Percentiles rank a stretch among this genome's conserved stretches.
These are phyloP conservation scores for Aspergillus nomiae DNA, from an alignment of 2,329 filamentous ascomycete genomes.

Conservation along the genomic window DNA sequence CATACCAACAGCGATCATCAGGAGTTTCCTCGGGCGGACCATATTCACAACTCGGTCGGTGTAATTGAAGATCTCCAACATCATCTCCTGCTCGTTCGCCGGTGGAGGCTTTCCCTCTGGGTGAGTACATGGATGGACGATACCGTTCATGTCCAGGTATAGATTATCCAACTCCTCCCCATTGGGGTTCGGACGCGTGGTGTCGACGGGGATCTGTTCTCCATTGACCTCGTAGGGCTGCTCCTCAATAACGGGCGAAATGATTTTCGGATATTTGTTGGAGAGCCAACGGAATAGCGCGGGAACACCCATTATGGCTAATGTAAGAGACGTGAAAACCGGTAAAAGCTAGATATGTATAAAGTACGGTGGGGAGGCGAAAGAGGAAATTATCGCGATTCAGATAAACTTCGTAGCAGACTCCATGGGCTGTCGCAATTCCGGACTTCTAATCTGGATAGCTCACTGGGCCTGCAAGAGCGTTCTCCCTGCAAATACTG, in stretches of 20 bases:
- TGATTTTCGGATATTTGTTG: conserved; percentile 96
- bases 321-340: background rate
- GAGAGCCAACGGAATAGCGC: conserved; percentile 96
- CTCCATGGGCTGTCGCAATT: conserved; percentile 21
- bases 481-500: background rate
- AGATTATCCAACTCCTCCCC: conserved; percentile 97
- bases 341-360: conserved; percentile 9
- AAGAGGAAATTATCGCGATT: conserved; percentile 11
- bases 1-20: conserved; percentile 93
- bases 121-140: conserved; percentile 97
- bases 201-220: conserved; percentile 79
- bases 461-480: conserved; percentile 4
- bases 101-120: conserved; percentile 91
- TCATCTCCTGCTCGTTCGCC: conserved; percentile 97
- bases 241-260: conserved; percentile 87
- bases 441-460: conserved; percentile 2
- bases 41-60: conserved; percentile 99
- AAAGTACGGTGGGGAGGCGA: background rate
- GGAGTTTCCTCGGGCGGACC: conserved; percentile 90
- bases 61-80: conserved; percentile 97
- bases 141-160: conserved; percentile 99
- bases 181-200: conserved; percentile 85
- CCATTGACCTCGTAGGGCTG: conserved; percentile 81
- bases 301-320: conserved; percentile 77
- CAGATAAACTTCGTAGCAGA: conserved; percentile 7